A percentile compares a stretch with the other conserved stretches of the same genome.
Conservation (phyloP, 108 stramenopile species). For the Conticribra guillardii region DNA sequence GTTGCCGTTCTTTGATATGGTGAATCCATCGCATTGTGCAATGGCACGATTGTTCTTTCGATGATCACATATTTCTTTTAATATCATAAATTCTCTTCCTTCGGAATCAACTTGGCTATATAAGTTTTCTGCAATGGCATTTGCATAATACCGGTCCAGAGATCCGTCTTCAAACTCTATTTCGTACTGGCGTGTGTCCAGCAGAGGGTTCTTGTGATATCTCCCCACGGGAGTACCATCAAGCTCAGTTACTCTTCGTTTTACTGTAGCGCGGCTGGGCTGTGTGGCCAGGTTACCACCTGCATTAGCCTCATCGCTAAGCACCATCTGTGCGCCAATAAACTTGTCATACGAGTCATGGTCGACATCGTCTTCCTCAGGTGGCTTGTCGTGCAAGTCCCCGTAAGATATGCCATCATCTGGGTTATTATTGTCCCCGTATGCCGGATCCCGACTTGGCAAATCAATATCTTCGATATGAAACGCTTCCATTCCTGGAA, state of each 20-base stretch:
- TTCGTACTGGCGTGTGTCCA: too few relatives aligned
- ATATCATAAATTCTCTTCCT: conserved; percentile 9
- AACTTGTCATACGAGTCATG: conserved; percentile 10
- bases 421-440: too few relatives aligned
- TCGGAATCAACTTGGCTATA: conserved; percentile 9
- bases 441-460: too few relatives aligned
- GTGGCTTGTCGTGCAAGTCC: neutral
- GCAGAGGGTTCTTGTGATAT: neutral
- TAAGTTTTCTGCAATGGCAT: conserved; percentile 6
- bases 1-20: neutral
- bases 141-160: too few relatives aligned
- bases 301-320: neutral
- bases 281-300: neutral
- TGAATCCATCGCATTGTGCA: neutral
- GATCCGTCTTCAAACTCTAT: too few relatives aligned
- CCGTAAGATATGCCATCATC: neutral
- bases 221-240: neutral
- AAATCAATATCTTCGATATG: too few relatives aligned
- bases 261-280: too few relatives aligned
- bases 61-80: conserved; percentile 12
- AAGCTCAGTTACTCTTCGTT: neutral
- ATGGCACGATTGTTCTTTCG: conserved; percentile 6
- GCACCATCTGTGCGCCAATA: neutral
- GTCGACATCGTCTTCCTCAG: conserved; percentile 6
- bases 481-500: too few relatives aligned